phyloP scores from a whole-genome alignment of 345 rosid species.

The Sisymbrium altissimum region DNA sequence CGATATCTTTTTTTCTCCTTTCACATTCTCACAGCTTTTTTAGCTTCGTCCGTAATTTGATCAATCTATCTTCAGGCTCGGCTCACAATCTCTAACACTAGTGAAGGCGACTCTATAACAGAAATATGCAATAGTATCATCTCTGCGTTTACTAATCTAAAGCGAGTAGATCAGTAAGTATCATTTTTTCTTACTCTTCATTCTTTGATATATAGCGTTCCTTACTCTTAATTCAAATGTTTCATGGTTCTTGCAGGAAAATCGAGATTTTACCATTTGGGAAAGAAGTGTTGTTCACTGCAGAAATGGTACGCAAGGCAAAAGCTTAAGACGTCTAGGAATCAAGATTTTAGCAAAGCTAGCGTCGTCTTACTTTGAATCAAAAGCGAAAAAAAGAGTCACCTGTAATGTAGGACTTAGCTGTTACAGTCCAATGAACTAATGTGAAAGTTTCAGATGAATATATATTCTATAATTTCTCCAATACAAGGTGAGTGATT shows the following conservation, averaged over 20 bases:
- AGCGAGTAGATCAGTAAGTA: slow-evolving; percentile 51
- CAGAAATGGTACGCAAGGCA: slow-evolving; percentile 44
- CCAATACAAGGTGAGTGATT: no score
- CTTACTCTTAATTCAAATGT: background rate
- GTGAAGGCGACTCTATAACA: slow-evolving; percentile 39
- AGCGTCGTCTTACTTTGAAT: background rate
- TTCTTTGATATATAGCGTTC: background rate
- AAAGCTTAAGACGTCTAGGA: slow-evolving; percentile 29
- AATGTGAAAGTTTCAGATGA: slow-evolving; percentile 11
- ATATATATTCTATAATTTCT: no score
- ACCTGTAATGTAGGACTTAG: background rate
- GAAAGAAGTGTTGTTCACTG: slow-evolving; percentile 76
- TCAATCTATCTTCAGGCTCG: slow-evolving; percentile 48
- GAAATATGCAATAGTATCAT: slow-evolving; percentile 61
- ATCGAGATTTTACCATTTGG: slow-evolving; percentile 61
- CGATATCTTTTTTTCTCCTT: slow-evolving; percentile 7
- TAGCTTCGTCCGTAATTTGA: background rate
- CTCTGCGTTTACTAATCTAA: slow-evolving; percentile 52
- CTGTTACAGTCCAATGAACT: slow-evolving; percentile 1
- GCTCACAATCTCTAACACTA: slow-evolving; percentile 34
- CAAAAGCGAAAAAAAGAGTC: background rate
- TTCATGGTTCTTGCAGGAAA: slow-evolving; percentile 48
- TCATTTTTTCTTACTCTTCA: background rate
- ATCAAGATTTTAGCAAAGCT: slow-evolving; percentile 9
- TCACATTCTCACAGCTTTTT: background rate